Conservation (phyloP, 1,284 basidiomycete species). For the Naganishia sp. region DNA sequence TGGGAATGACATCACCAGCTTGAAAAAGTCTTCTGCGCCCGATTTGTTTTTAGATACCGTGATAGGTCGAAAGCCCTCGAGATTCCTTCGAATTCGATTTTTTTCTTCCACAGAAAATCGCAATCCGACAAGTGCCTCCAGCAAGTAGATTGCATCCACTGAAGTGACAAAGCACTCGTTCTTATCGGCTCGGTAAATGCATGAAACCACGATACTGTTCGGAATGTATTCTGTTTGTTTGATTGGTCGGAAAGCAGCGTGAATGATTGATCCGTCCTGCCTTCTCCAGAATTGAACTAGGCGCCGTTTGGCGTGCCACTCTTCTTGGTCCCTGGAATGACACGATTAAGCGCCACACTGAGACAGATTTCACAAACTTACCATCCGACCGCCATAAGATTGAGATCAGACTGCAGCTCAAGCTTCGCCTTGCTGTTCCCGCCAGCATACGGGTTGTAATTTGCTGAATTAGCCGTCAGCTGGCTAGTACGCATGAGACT, state of each 20-base stretch:
- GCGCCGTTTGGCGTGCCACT: slow-evolving; percentile 57
- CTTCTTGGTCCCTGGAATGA: slow-evolving; percentile 53
- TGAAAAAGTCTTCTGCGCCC: slow-evolving; percentile 82
- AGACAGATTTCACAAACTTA: slow-evolving; percentile 37
- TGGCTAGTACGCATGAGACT: slow-evolving; percentile 50
- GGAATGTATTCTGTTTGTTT: slow-evolving; percentile 54
- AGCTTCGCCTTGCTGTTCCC: slow-evolving; percentile 46
- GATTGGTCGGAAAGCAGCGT: slow-evolving; percentile 57
- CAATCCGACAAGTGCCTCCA: slow-evolving; percentile 81
- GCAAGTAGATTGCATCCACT: slow-evolving; percentile 89
- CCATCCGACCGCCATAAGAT: slow-evolving; percentile 60
- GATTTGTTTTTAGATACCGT: slow-evolving; percentile 85
- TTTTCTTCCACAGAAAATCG: slow-evolving; percentile 92
- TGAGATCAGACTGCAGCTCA: slow-evolving; percentile 56
- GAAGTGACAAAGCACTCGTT: slow-evolving; percentile 85
- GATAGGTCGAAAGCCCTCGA: slow-evolving; percentile 86
- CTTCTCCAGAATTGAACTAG: slow-evolving; percentile 60
- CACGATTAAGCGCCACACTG: background rate
- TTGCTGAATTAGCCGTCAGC: slow-evolving; percentile 35
- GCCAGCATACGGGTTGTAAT: slow-evolving; percentile 37
- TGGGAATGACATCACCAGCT: slow-evolving; percentile 91
- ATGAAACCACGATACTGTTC: slow-evolving; percentile 65
- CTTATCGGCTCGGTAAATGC: slow-evolving; percentile 81
- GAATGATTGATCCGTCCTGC: slow-evolving; percentile 58
- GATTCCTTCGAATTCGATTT: slow-evolving; percentile 89